Percentiles rank a stretch among this genome's conserved stretches.
phyloP scores from a whole-genome alignment of 169 alveolate species.

The Plasmodium reichenowi region DNA sequence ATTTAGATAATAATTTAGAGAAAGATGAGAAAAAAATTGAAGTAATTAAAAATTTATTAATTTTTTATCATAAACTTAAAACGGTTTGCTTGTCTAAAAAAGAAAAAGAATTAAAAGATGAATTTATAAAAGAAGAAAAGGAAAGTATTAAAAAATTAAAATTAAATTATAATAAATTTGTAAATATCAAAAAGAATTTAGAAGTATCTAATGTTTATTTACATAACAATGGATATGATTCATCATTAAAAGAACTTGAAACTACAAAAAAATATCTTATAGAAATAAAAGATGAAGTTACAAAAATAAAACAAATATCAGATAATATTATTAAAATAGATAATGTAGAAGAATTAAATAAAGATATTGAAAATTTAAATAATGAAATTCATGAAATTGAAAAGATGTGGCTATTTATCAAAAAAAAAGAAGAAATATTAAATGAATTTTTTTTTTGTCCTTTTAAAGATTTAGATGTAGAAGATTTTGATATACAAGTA shows the following conservation, averaged over 20 bases:
- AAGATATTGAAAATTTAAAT: constrained; percentile 39
- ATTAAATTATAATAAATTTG: constrained; percentile 47
- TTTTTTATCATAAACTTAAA: constrained; percentile 42
- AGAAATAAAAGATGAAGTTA: constrained; percentile 59
- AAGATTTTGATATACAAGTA: constrained; percentile 55
- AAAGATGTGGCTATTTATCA: constrained; percentile 56
- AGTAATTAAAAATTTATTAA: constrained; percentile 31
- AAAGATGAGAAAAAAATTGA: constrained; percentile 35
- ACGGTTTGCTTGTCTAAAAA: constrained; percentile 62
- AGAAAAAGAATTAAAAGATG: constrained; percentile 55
- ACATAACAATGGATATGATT: constrained; percentile 45
- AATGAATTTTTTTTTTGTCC: constrained; percentile 34
- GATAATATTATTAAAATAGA: constrained; percentile 49
- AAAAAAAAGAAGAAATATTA: constrained; percentile 61
- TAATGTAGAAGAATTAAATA: constrained; percentile 62
- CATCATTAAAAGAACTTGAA: constrained; percentile 50
- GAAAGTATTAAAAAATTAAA: constrained; percentile 64
- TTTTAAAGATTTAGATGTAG: constrained; percentile 58
- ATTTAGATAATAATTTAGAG: constrained; percentile 4
- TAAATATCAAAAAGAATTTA: constrained; percentile 46
- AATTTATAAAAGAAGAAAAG: constrained; percentile 60
- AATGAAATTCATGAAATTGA: constrained; percentile 57
- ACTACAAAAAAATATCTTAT: constrained; percentile 35
- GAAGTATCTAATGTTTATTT: constrained; percentile 56
- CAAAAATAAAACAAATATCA: constrained; percentile 36